Evolutionary conservation across 2,329 filamentous ascomycete species (phyloP).

Genomic region (Arachnopeziza araneosa): DNA sequence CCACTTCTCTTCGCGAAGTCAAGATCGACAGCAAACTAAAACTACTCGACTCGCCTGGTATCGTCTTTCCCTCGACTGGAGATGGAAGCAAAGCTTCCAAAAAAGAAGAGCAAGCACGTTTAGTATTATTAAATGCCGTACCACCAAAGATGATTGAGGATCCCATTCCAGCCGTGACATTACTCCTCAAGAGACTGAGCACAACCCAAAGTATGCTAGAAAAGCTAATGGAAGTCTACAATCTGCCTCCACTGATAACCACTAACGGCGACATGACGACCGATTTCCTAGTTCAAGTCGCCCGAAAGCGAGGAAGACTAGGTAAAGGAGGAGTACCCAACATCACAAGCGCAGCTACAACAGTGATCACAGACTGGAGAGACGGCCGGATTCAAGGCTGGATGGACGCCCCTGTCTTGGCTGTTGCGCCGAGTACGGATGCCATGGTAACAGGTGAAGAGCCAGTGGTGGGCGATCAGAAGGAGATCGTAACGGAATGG

Average conservation of each 20-base stretch:
- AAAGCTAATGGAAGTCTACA: constrained; percentile 79
- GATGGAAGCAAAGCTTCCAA: constrained; percentile 48
- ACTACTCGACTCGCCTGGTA: constrained; percentile 87
- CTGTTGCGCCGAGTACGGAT: constrained; percentile 40
- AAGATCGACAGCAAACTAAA: constrained; percentile 95
- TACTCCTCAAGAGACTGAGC: constrained; percentile 78
- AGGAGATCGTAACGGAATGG: constrained; percentile 88
- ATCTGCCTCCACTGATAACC: constrained; percentile 71
- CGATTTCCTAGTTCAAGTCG: constrained; percentile 92
- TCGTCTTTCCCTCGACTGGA: constrained; percentile 76
- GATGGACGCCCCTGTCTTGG: constrained; percentile 68
- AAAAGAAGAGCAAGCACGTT: constrained; percentile 72
- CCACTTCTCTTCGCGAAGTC: constrained; percentile 79
- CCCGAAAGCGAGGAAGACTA: constrained; percentile 82
- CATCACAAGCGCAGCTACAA: constrained; percentile 78
- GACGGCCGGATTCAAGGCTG: constrained; percentile 93
- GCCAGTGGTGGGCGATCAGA: constrained; percentile 57
- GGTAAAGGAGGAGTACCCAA: constrained; percentile 90
- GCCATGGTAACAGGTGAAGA: constrained; percentile 29
- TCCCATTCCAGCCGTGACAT: constrained; percentile 76
- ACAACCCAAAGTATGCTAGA: constrained; percentile 66
- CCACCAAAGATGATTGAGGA: constrained; percentile 93
- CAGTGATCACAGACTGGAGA: constrained; percentile 93
- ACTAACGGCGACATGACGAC: constrained; percentile 71
- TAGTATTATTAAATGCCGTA: constrained; percentile 84